Percentiles rank a stretch among this genome's conserved stretches.
These are phyloP conservation scores for Bolboschoenoplectus hybrid DNA, from an alignment of 202 grass and related monocot genomes.

Conservation along the genomic window DNA sequence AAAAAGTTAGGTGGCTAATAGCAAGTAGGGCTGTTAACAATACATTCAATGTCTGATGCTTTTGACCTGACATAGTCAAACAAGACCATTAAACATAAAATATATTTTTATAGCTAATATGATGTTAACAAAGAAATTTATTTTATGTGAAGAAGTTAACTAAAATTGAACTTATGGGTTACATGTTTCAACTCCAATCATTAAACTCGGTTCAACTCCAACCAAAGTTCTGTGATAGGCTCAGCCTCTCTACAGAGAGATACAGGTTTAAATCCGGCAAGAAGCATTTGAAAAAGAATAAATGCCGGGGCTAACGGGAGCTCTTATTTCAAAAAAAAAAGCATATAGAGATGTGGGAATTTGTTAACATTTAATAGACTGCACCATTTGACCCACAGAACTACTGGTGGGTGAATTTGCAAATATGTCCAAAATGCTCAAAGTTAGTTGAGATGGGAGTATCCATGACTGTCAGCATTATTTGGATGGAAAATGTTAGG, in stretches of 20 bases:
- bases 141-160: no score
- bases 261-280: no score
- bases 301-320: no score
- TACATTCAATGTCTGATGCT: not conserved
- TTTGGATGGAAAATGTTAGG: constrained; percentile 13
- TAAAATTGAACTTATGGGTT: not conserved
- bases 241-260: no score
- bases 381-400: not conserved
- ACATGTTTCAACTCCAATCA: not conserved
- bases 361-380: not conserved
- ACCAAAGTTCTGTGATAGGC: not conserved
- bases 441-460: not conserved
- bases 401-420: not conserved
- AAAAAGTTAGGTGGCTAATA: constrained; percentile 16
- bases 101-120: not conserved
- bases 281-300: no score
- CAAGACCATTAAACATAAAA: not conserved
- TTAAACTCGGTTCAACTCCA: not conserved
- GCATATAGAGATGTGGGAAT: not conserved
- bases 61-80: constrained; percentile 18
- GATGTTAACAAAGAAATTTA: not conserved
- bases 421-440: not conserved
- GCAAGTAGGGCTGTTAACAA: constrained; percentile 14
- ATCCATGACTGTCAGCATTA: constrained; percentile 17
- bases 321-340: no score